These are phyloP conservation scores for Globisporangium sylvaticum DNA, from an alignment of 352 stramenopile genomes.

Conservation along the genomic window DNA sequence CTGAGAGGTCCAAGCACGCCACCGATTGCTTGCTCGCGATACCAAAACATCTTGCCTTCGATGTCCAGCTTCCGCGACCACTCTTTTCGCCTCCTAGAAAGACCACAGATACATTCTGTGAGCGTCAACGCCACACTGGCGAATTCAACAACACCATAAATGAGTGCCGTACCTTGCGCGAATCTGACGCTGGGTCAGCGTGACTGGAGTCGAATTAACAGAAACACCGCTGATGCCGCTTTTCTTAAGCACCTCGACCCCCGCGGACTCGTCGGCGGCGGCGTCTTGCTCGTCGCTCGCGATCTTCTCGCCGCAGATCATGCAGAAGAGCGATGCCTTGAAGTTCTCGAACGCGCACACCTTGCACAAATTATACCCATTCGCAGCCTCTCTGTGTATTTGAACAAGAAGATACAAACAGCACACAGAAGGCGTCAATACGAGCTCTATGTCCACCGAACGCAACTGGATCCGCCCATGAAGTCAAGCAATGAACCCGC, in stretches of 20 bases:
- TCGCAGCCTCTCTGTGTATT: conserved; percentile 32
- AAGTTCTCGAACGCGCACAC: conserved; percentile 65
- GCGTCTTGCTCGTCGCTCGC: not conserved
- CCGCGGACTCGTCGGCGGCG: not conserved
- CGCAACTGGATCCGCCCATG: not conserved
- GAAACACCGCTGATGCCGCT: conserved; percentile 9
- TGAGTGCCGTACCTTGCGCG: conserved; percentile 17
- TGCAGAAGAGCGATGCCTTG: conserved; percentile 43
- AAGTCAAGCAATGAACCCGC: not conserved
- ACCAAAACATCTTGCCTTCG: conserved; percentile 55
- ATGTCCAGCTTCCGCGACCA: conserved; percentile 56
- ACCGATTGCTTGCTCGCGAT: conserved; percentile 18
- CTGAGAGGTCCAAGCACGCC: not conserved
- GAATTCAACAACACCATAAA: not conserved
- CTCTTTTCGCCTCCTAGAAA: conserved; percentile 37
- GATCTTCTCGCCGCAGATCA: conserved; percentile 39
- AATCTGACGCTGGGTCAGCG: conserved; percentile 25
- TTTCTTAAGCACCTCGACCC: conserved; percentile 3
- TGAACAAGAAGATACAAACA: not conserved
- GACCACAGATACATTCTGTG: not conserved
- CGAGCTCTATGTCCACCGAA: not conserved
- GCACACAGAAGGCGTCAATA: not conserved
- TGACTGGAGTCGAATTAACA: not conserved
- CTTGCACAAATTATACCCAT: conserved; percentile 37
- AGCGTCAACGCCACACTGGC: not conserved